Evolutionary conservation across 2,329 filamentous ascomycete species (phyloP), one percentile per base, ranked within the genome.

Genomic region (Amylocarpus encephaloides): DNA sequence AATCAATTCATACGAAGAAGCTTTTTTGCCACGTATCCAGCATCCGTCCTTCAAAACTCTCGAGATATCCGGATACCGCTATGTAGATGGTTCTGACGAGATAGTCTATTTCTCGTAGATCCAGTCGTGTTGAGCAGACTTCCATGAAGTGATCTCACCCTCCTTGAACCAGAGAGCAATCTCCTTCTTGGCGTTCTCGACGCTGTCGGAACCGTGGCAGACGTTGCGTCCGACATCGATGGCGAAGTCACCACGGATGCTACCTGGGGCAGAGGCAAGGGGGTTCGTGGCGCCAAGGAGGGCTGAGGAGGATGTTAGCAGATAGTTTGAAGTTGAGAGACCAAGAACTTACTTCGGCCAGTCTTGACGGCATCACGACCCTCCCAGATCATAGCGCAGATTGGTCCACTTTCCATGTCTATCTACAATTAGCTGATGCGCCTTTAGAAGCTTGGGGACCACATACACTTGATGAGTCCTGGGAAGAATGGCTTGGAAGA

Each of bases 121-220:
- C 93, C 93, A 97, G 79, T 87, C 82, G 75, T 86, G 81, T 76
- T 88, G 80, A 70, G 87, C 78, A 63, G 78, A 77, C 82, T 93
- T 92, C 83, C 87, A 97, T 75, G 70, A 79, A 74, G 89, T 74
- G 68, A 95, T 71, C 74, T 97, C 93, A 64, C 82, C 83, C 64
- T 87, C 78, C 75, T 86, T 84, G 87, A 98, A 98, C 93, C 93
- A 98, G 71, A 97, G 85, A 68, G 85, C 86, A 71, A 98, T 98
- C 82, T 98, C 93, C 88, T 97, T 96, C 86, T 97, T 83, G 76
- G 93, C 93, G 79, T 83, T 95, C 84, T 98, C 93, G 75, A 98
- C 92, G 71, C 80, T 84, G 82, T 98, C 93, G 74, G 90, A 96
- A 72, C 93, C 93, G 85, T 98, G 93, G 88, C 92, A 97, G 78